Evolutionary conservation across 768 basidiomycete species (phyloP).

Genomic region (Lactarius akahatsu): DNA sequence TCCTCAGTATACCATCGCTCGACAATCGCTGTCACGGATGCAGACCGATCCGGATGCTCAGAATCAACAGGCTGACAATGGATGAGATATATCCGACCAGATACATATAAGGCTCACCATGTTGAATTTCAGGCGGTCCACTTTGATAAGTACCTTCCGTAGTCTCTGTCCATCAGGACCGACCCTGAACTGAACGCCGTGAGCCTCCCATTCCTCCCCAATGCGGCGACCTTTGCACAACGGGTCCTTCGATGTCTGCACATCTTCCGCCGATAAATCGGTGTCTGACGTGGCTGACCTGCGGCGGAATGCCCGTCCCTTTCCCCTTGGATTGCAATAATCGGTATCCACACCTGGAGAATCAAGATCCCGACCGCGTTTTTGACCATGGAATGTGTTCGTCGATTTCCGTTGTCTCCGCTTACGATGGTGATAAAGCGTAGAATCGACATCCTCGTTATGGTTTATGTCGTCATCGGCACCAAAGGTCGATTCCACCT

Average conservation of each 20-base stretch:
- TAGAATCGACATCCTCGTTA: constrained; percentile 41
- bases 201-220: constrained; percentile 76
- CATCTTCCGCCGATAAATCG: constrained; percentile 51
- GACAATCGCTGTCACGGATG: constrained; percentile 69
- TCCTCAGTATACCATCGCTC: constrained; percentile 79
- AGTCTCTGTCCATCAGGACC: constrained; percentile 67
- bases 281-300: constrained; percentile 50
- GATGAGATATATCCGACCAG: constrained; percentile 22
- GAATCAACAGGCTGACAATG: constrained; percentile 68
- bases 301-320: constrained; percentile 47
- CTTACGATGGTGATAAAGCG: constrained; percentile 45
- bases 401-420: constrained; percentile 60
- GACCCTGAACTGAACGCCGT: constrained; percentile 70
- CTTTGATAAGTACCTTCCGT: constrained; percentile 69
- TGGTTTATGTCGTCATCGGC: constrained; percentile 52
- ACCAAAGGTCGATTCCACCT: constrained; percentile 70
- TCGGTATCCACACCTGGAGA: constrained; percentile 38
- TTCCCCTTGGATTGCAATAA: constrained; percentile 39
- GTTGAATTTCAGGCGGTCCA: constrained; percentile 62
- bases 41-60: constrained; percentile 69
- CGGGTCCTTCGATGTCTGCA: constrained; percentile 47
- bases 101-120: constrained; percentile 57
- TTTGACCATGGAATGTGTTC: constrained; percentile 51
- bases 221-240: constrained; percentile 57
- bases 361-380: constrained; percentile 62